A percentile compares a stretch with the other conserved stretches of the same genome.
phyloP scores from a whole-genome alignment of 192 early-diverging fungal genomes.

The Backusella parvicylindrica region DNA sequence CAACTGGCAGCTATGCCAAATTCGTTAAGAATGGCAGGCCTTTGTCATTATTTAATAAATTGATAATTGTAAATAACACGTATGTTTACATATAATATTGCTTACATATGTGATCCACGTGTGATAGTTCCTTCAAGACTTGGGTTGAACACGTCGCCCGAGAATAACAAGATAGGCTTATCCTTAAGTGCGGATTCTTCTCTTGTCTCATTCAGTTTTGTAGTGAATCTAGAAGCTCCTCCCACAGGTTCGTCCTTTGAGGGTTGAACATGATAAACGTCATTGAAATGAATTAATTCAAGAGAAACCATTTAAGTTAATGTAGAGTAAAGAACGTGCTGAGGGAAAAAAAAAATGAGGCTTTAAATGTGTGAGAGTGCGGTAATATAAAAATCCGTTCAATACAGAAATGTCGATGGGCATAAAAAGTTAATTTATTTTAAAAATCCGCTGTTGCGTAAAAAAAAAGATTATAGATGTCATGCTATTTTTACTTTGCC shows the following conservation, averaged over 20 bases:
- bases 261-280: slow-evolving; percentile 57
- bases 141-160: slow-evolving; percentile 67
- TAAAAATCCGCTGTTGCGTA: not conserved
- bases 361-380: not conserved
- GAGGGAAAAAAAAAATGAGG: slow-evolving; percentile 2
- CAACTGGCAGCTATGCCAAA: slow-evolving; percentile 55
- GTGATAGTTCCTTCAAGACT: slow-evolving; percentile 65
- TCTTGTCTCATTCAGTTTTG: slow-evolving; percentile 33
- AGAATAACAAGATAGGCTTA: slow-evolving; percentile 52
- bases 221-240: slow-evolving; percentile 61
- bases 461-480: not conserved
- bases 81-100: not conserved
- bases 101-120: slow-evolving; percentile 60
- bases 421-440: not conserved
- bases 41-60: slow-evolving; percentile 3
- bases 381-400: not conserved
- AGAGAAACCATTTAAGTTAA: slow-evolving; percentile 19
- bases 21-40: slow-evolving; percentile 53
- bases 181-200: slow-evolving; percentile 14
- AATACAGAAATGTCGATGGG: not conserved
- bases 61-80: not conserved
- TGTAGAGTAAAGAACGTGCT: slow-evolving; percentile 11
- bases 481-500: not conserved
- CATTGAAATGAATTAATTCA: slow-evolving; percentile 62
- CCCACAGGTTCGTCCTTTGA: slow-evolving; percentile 55